A percentile compares a stretch with the other conserved stretches of the same genome.
Evolutionary conservation across 768 basidiomycete species (phyloP).

Genomic region (Mycena olivaceomarginata): DNA sequence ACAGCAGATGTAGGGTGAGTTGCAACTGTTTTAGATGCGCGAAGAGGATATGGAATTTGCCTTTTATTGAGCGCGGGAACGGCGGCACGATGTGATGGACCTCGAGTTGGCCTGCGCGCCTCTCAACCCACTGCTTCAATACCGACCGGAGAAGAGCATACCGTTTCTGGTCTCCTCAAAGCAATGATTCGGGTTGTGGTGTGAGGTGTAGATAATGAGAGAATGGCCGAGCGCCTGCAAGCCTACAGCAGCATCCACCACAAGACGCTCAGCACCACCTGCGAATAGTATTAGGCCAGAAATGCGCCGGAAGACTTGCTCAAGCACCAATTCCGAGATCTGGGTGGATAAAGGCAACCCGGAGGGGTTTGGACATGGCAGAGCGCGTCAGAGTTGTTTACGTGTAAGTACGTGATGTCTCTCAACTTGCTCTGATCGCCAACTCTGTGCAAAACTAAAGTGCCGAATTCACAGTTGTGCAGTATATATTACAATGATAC

Average conservation of each 20-base stretch:
- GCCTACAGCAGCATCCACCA: slow-evolving; percentile 96
- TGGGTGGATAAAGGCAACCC: slow-evolving; percentile 93
- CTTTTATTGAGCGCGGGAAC: slow-evolving; percentile 87
- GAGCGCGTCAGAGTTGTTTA: not conserved
- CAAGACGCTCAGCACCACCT: slow-evolving; percentile 97
- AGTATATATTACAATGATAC: too few species aligned
- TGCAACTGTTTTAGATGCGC: slow-evolving; percentile 94
- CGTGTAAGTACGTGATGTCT: not conserved
- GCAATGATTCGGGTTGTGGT: slow-evolving; percentile 91
- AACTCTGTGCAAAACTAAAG: too few species aligned
- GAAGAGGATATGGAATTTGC: slow-evolving; percentile 91
- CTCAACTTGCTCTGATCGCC: too few species aligned
- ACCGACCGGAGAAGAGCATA: slow-evolving; percentile 57
- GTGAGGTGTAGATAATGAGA: slow-evolving; percentile 94
- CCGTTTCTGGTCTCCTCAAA: slow-evolving; percentile 97
- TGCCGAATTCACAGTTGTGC: too few species aligned
- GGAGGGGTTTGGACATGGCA: not conserved
- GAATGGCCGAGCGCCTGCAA: slow-evolving; percentile 89
- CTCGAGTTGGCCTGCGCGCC: slow-evolving; percentile 81
- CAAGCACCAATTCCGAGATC: slow-evolving; percentile 93
- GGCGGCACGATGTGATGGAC: slow-evolving; percentile 85
- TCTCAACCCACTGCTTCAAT: not conserved
- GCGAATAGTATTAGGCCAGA: slow-evolving; percentile 36
- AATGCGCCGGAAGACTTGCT: slow-evolving; percentile 28
- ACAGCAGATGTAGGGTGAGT: slow-evolving; percentile 80